Percentiles rank a stretch among this genome's conserved stretches.
phyloP scores from a whole-genome alignment of 805 yeast genomes.

The Suhomyces kilbournensis region DNA sequence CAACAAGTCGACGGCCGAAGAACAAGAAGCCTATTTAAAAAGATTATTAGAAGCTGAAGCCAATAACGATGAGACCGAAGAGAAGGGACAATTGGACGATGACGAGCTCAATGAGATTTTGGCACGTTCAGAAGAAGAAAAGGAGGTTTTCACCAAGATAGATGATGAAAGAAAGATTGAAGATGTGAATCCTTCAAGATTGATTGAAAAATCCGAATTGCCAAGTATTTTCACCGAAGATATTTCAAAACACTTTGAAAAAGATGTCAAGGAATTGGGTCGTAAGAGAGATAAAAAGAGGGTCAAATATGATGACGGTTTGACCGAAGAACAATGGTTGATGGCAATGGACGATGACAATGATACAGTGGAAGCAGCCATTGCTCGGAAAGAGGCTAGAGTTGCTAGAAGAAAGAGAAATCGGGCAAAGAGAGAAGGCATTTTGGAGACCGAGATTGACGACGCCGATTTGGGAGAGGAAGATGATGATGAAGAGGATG shows the following conservation, averaged over 20 bases:
- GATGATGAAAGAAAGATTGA: constrained; percentile 55
- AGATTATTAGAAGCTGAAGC: constrained; percentile 70
- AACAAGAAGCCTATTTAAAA: constrained; percentile 77
- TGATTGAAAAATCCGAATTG: constrained; percentile 23
- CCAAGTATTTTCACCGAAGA: constrained; percentile 27
- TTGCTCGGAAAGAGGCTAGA: constrained; percentile 47
- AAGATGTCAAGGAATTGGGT: constrained; percentile 22
- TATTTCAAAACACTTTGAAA: constrained; percentile 24
- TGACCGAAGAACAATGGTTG: constrained; percentile 49
- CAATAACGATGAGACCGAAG: constrained; percentile 53
- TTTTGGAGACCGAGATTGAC: constrained; percentile 15
- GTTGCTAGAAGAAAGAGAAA: constrained; percentile 38
- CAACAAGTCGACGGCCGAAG: constrained; percentile 82
- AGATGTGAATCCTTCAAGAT: constrained; percentile 13
- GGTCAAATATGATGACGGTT: constrained; percentile 31
- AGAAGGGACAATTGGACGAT: constrained; percentile 54
- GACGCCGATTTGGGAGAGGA: constrained; percentile 25
- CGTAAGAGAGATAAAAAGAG: constrained; percentile 26
- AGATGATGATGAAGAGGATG: constrained; percentile 22
- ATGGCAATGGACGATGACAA: constrained; percentile 75
- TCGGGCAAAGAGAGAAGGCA: constrained; percentile 11
- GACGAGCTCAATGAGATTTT: constrained; percentile 70
- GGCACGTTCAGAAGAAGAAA: constrained; percentile 66
- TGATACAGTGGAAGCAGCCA: constrained; percentile 59
- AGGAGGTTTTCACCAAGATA: constrained; percentile 51